Base-by-base conservation (phyloP, 2,329 filamentous ascomycete genomes). In the Pyrenophora tritici-repentis region DNA sequence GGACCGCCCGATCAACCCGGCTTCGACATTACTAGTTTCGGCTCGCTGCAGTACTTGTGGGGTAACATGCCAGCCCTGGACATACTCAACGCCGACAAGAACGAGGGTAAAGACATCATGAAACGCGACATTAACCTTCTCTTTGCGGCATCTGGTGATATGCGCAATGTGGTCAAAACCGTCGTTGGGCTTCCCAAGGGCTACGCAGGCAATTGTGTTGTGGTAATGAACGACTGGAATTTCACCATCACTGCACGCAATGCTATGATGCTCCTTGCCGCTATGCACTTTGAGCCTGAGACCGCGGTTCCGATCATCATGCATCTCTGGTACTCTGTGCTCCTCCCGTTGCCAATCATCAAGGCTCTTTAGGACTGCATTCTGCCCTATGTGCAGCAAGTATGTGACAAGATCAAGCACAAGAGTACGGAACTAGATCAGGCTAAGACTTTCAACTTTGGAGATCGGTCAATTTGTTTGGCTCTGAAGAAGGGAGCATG, bases 241-340 rank as follows among this genome's bases (percentile, higher is more conserved):
- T 54, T 73, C 7, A 53, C 66, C 76, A 5, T 20, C 18, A 20
- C 18, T 20, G 18, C 18, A 20, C 18, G 18, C 3, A 20, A 20
- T 20, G 18, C 18, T 20, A 3, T 20, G 18, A 3, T 20, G 18
- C 18, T 20, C 5, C 18, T 20, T 20, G 3, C 18, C 3, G 18
- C 18, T 20, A 20, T 20, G 18, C 18, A 20, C 18, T 20, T 20
- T 5, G 18, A 20, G 18, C 18, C 18, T 5, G 18, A 20, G 18
- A 20, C 18, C 18, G 18, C 18, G 5, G 18, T 20, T 3, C 18
- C 18, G 18, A 20, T 20, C 18, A 20, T 20, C 3, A 20, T 20
- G 5, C 18, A 80, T 57, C 7, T 79, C 3, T 80, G 77, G 78
- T 80, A 79, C 59, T 81, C 78, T 0, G 73, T 74, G 1, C 43